Evolutionary conservation across 2,329 filamentous ascomycete species (phyloP).

Genomic region (Verticillium nonalfalfae): DNA sequence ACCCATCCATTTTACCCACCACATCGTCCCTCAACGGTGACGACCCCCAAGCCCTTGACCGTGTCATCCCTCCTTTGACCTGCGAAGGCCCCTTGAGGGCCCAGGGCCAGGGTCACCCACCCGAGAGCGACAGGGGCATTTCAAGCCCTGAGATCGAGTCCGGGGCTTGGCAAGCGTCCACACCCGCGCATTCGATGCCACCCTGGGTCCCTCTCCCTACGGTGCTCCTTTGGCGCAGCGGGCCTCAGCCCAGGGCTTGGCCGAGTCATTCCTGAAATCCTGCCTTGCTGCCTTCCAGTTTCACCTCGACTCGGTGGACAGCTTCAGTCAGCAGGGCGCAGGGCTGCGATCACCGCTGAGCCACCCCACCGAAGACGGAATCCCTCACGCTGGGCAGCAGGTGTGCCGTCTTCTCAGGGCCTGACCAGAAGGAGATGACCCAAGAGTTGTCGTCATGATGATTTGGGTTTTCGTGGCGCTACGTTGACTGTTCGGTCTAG

Average conservation of each 20-base stretch:
- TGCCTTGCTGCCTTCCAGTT: not conserved
- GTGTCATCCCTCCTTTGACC: not conserved
- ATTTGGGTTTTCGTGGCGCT: not conserved
- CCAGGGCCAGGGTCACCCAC: not conserved
- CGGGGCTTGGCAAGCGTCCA: not conserved
- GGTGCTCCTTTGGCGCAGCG: not conserved
- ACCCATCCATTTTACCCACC: not conserved
- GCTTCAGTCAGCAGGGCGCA: not conserved
- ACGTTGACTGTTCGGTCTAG: not conserved
- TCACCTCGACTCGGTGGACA: not conserved
- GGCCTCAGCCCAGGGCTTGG: not conserved
- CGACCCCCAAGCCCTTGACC: not conserved
- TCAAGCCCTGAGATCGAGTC: not conserved
- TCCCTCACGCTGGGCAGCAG: not conserved
- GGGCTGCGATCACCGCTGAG: not conserved
- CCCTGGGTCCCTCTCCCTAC: not conserved
- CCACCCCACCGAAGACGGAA: not conserved
- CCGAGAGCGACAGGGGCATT: not conserved
- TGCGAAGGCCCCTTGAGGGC: not conserved
- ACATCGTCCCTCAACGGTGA: not conserved
- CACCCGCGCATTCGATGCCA: not conserved
- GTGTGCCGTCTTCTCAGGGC: not conserved
- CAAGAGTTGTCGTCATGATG: not conserved
- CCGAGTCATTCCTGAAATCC: not conserved
- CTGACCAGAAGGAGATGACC: not conserved